Evolutionary conservation across 495 filamentous ascomycete species (phyloP).

Genomic region (Talaromyces ruber): DNA sequence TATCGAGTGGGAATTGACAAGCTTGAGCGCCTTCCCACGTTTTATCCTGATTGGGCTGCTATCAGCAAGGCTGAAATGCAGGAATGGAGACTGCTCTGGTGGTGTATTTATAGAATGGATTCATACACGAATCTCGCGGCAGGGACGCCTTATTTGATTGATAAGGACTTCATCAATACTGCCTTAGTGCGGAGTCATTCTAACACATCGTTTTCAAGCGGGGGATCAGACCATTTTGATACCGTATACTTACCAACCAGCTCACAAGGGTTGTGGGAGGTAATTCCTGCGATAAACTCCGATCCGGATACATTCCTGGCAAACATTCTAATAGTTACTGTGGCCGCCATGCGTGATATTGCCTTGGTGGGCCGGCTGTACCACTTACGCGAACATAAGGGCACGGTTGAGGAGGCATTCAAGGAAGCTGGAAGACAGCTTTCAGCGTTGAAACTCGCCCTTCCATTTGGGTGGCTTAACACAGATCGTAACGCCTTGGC

Average conservation of each 20-base stretch:
- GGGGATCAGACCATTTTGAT: background rate
- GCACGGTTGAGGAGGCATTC: background rate
- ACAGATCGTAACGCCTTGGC: background rate
- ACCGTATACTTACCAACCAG: background rate
- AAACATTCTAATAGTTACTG: background rate
- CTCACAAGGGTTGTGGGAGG: background rate
- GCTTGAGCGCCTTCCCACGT: background rate
- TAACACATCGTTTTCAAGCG: background rate
- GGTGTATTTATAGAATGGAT: constrained; percentile 1
- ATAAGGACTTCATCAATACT: background rate
- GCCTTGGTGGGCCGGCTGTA: background rate
- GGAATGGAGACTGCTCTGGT: background rate
- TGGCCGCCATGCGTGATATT: background rate
- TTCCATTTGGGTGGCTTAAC: background rate
- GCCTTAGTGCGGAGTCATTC: background rate
- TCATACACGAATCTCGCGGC: background rate
- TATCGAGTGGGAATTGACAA: background rate
- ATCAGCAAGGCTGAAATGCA: background rate
- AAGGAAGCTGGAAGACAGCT: background rate
- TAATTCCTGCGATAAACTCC: background rate
- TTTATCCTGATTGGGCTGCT: background rate
- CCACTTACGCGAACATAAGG: background rate
- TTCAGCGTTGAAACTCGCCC: background rate
- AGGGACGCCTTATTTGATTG: background rate
- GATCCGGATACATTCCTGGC: background rate